Evolutionary conservation across 208 protist species (phyloP), one percentile per base, ranked within the genome.

Genomic region (Blechomonas ayalai): DNA sequence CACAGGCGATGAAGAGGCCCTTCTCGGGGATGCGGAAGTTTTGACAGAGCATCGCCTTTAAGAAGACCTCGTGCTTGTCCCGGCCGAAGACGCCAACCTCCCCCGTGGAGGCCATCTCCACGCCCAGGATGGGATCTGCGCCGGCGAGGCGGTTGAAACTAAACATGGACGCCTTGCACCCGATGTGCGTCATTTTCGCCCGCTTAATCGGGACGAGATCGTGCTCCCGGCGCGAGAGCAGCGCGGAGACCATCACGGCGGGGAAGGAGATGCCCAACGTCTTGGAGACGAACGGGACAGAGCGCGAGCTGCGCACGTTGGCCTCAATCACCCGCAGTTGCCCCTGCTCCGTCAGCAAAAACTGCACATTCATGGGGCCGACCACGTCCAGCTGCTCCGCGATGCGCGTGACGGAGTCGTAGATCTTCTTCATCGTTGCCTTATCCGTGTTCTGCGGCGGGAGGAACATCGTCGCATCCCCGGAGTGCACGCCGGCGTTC

Each of bases 361-460:
- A 98, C 78, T 99, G 97, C 44, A 99, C 96, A 75, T 99, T 99
- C 90, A 99, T 98, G 27, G 97, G 97, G 27, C 97, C 97, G n/a
- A 83, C 73, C 15, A 78, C 47, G 31, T 97, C 81, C n/a, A 97
- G 95, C 51, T 81, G 63, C 56, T 84, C 72, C 26, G 95, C 91
- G 49, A 98, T 86, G 56, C 89, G 69, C 67, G 90, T 73, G 44
- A 71, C 68, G 18, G 79, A 67, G 52, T 83, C 67, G 49, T 87
- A 84, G 13, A 93, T 84, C 35, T 60, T 55, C 62, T 90, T 81
- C 74, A 90, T 84, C 25, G 70, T 82, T 12, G 82, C 75, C 60
- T 84, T 87, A 63, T 84, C 61, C 7, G 80, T 87, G 59, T 86
- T 67, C 57, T 90, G 80, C 42, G 92, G 88, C 8, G 91, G 96